Evolutionary conservation across 495 filamentous ascomycete species (phyloP), one percentile per base, ranked within the genome.

Genomic region (Lophium mytilinum): DNA sequence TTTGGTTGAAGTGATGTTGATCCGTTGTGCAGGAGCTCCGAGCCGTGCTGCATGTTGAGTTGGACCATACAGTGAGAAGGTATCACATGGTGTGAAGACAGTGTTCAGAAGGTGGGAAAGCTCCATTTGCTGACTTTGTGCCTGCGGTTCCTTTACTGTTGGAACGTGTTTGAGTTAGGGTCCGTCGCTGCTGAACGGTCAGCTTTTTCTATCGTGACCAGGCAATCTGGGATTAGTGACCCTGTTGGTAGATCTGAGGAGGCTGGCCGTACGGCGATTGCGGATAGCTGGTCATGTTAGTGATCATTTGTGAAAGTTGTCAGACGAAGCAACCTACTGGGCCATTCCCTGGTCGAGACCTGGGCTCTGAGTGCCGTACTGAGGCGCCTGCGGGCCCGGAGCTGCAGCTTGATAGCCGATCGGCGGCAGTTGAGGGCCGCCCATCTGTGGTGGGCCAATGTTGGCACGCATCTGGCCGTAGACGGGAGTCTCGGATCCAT

Each of bases 371-470:
- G 79, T 60, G 81, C 81, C 37, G 65, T 94, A 93, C 53, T 85
- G 84, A 42, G 76, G 75, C 30, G 83, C 52, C 45, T 58, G 18
- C 21, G 52, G 53, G 43, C 48, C 46, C 18, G 55, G 33, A 19
- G 60, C 81, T 19, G 84, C 79, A 48, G 80, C 78, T 65, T 84
- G 80, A 66, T 93, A 95, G 8, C 86, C 89, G 68, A 96, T 92
- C 9, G 90, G 90, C 18, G 90, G 90, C 17, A 96, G 76, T 67
- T 92, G 88, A 59, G 85, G 80, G 30, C 82, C 77, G 40, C 56
- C 62, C 45, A 48, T 48, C 45, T 48, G 45, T 24, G 45, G 45
- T 24, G 45, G 45, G 9, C 45, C 45, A 24, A 48, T 18, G 45
- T 48, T 48, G 18, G 45, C 10, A 21, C 63, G 66, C 46, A 68